phyloP scores from a whole-genome alignment of 176 grass and related monocot genomes.

The Olyra latifolia region DNA sequence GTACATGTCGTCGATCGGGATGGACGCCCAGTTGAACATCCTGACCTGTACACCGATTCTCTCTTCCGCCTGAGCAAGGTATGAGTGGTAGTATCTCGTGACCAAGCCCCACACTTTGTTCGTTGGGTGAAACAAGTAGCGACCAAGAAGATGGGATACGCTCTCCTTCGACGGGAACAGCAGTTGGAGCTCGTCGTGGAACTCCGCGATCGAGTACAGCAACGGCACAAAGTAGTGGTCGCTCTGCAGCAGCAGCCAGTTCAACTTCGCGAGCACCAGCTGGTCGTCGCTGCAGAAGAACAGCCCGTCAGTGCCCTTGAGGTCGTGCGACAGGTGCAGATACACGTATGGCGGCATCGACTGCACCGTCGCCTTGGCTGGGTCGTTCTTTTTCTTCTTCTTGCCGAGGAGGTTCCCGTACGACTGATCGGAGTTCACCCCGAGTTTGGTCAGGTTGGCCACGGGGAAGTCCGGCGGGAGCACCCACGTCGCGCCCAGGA shows the following conservation, averaged over 20 bases:
- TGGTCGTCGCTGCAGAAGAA: conserved; percentile 66
- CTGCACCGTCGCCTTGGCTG: background rate
- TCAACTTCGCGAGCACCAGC: conserved; percentile 36
- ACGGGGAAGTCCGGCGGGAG: too few relatives aligned
- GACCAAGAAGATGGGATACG: conserved; percentile 39
- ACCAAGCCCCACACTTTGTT: conserved; percentile 52
- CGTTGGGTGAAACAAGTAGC: conserved; percentile 52
- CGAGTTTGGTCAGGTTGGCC: background rate
- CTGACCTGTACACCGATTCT: conserved; percentile 54
- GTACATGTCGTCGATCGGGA: conserved; percentile 29
- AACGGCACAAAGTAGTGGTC: conserved; percentile 56
- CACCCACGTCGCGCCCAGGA: too few relatives aligned
- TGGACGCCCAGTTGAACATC: background rate
- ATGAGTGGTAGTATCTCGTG: conserved; percentile 39
- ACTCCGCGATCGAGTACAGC: conserved; percentile 37
- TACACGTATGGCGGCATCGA: conserved; percentile 49
- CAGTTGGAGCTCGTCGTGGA: conserved; percentile 43
- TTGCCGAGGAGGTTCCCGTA: conserved; percentile 31
- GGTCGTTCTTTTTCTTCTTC: background rate
- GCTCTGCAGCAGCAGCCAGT: conserved; percentile 52
- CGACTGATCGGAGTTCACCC: background rate
- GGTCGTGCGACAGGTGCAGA: conserved; percentile 27
- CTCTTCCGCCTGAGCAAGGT: conserved; percentile 25
- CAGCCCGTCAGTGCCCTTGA: background rate
- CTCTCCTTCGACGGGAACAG: conserved; percentile 59